These are phyloP conservation scores for Talaromyces sp. DNA, from an alignment of 2,329 filamentous ascomycete genomes.

Conservation along the genomic window DNA sequence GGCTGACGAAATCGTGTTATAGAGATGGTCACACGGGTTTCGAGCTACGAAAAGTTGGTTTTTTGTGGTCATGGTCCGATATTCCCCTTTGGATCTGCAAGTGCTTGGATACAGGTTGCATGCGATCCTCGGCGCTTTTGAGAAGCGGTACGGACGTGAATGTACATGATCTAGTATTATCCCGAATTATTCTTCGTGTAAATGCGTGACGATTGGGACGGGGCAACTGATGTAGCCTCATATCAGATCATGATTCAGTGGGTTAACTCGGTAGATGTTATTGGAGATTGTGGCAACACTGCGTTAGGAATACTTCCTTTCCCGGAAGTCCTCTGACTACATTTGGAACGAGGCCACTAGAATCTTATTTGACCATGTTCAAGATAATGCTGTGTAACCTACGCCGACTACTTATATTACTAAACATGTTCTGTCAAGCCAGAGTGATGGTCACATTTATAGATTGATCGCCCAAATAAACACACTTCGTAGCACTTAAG, in stretches of 20 bases:
- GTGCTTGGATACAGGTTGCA: not conserved
- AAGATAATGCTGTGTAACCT: not conserved
- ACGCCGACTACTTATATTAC: not conserved
- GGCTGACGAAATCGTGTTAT: not conserved
- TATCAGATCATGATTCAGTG: not conserved
- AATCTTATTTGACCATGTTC: not conserved
- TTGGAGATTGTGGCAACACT: not conserved
- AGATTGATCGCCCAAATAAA: not conserved
- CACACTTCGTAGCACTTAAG: not conserved
- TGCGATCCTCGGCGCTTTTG: not conserved
- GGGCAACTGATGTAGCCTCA: not conserved
- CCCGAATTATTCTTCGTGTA: not conserved
- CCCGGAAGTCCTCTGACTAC: not conserved
- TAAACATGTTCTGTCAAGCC: not conserved
- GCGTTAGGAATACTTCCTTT: not conserved
- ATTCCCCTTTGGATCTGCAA: not conserved
- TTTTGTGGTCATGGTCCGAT: not conserved
- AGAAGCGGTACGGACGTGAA: not conserved
- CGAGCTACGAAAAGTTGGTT: not conserved
- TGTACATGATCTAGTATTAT: not conserved
- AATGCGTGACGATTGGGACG: not conserved
- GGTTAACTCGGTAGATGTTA: too few species aligned
- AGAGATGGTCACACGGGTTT: not conserved
- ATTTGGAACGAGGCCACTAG: not conserved
- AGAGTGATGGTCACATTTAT: not conserved